These are phyloP conservation scores for Tricholoma sp. DNA, from an alignment of 768 basidiomycete species.

Conservation along the genomic window DNA sequence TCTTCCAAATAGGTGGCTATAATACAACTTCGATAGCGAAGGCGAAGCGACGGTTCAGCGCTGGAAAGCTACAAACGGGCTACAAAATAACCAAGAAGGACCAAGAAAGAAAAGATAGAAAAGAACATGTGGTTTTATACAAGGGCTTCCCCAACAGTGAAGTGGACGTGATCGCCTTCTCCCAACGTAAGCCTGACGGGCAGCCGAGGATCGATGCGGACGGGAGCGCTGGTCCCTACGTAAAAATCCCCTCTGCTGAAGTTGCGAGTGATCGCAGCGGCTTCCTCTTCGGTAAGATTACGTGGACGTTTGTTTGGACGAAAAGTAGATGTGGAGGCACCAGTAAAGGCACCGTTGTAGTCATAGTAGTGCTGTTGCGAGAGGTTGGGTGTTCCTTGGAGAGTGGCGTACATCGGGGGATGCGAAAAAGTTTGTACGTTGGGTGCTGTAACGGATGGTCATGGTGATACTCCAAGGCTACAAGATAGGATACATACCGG, in stretches of 20 bases:
- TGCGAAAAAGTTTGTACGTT: constrained; percentile 37
- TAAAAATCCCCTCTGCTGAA: constrained; percentile 81
- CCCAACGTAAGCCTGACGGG: constrained; percentile 77
- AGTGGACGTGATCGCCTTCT: constrained; percentile 79
- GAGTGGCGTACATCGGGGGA: constrained; percentile 46
- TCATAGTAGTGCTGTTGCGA: constrained; percentile 73
- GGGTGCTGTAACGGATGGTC: constrained; percentile 19
- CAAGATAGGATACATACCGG: constrained; percentile 25
- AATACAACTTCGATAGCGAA: neutral
- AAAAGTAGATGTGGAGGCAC: constrained; percentile 70
- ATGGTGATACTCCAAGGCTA: constrained; percentile 9
- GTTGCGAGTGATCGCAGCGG: constrained; percentile 78
- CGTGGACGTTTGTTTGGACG: constrained; percentile 78
- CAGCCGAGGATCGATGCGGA: constrained; percentile 76
- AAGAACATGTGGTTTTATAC: constrained; percentile 17
- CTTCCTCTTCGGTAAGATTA: constrained; percentile 77
- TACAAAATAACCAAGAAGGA: constrained; percentile 1
- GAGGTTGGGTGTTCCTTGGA: constrained; percentile 42
- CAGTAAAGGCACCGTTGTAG: constrained; percentile 64
- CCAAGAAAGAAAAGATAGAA: constrained; percentile 1
- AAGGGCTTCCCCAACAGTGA: constrained; percentile 43
- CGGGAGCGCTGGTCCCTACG: constrained; percentile 74
- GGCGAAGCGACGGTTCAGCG: neutral
- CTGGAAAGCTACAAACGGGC: neutral
- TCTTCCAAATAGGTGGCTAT: neutral